Base-by-base conservation (phyloP, 768 basidiomycete species). In the Pisolithus albus region DNA sequence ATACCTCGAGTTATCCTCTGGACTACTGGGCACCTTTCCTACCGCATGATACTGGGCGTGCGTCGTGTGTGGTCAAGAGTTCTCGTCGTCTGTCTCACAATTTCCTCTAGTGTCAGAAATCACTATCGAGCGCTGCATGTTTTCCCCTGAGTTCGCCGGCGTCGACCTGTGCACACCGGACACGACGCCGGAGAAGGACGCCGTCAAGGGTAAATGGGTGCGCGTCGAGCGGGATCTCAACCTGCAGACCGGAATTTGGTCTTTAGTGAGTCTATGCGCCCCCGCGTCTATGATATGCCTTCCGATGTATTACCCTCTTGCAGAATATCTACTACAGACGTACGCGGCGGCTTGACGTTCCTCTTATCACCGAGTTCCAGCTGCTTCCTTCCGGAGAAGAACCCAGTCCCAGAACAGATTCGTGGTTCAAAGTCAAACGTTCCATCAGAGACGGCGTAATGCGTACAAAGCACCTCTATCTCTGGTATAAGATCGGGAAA, bases 181-280 rank as follows among this genome's bases (percentile, higher is more conserved):
- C 1, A 78, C 85, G 1, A 90, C 82, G 1, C 71, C 73, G 10
- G 86, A 89, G 61, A 67, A 85, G 45, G 88, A 92, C 62, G 83
- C 85, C 5, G 78, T 83, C 58, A 82, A 78, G 57, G 88, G 88
- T 0, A 88, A 85, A 59, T 99, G 95, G 95, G 91, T 95, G 2
- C 81, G 87, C 13, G 85, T 99, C 11, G 82, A 82, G 37, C 76
- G 81, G 42, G 87, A 97, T 70, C 67, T 97, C 32, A 93, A 93
- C 62, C 72, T 32, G 72, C 80, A 77, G 72, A 69, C 63, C 58
- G 84, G 73, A 52, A 64, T 79, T 23, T 85, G 72, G 70, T 82
- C 75, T 59, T 66, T 89, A 61, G 82, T 90, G 55, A 62, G 80
- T 66, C 28, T 59, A 51, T 36, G 30, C 15, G 0, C 42, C 10